These are phyloP conservation scores for Boletellus dicymbophilus DNA, from an alignment of 1,284 basidiomycete species.

Conservation along the genomic window DNA sequence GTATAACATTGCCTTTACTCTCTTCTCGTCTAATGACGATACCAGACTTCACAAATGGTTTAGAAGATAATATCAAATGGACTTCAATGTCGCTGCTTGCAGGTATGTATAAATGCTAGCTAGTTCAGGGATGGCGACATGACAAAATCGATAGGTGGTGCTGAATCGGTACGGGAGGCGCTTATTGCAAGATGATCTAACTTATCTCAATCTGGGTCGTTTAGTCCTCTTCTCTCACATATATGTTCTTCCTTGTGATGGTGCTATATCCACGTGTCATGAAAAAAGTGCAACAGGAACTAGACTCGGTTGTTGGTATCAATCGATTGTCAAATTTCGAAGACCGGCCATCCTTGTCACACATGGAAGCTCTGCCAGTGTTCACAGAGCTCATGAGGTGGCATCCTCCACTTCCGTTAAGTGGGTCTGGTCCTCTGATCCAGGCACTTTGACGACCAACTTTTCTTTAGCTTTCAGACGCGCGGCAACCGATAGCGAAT, in stretches of 20 bases:
- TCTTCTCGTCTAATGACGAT: no score
- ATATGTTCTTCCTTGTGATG: slow-evolving; percentile 40
- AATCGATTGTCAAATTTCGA: slow-evolving; percentile 61
- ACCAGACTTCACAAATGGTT: no score
- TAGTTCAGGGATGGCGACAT: neutral
- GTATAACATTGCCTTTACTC: no score
- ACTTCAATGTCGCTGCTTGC: slow-evolving; percentile 60
- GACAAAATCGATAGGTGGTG: slow-evolving; percentile 35
- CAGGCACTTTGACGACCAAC: slow-evolving; percentile 49
- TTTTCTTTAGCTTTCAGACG: no score
- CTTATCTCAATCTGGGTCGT: no score
- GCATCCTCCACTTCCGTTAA: slow-evolving; percentile 53
- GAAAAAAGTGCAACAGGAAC: slow-evolving; percentile 56
- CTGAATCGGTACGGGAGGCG: slow-evolving; percentile 47
- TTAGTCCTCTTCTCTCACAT: slow-evolving; percentile 45
- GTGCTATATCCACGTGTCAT: slow-evolving; percentile 40
- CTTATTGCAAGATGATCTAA: no score
- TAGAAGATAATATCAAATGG: no score
- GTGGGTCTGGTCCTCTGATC: slow-evolving; percentile 32
- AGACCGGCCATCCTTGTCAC: slow-evolving; percentile 61
- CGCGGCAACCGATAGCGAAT: slow-evolving; percentile 49
- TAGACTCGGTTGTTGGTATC: slow-evolving; percentile 60
- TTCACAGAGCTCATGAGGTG: slow-evolving; percentile 67
- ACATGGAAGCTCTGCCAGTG: slow-evolving; percentile 58
- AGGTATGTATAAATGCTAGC: slow-evolving; percentile 35